Conservation (phyloP, 1,284 basidiomycete genomes). For the Ustilago shanxiensis region DNA sequence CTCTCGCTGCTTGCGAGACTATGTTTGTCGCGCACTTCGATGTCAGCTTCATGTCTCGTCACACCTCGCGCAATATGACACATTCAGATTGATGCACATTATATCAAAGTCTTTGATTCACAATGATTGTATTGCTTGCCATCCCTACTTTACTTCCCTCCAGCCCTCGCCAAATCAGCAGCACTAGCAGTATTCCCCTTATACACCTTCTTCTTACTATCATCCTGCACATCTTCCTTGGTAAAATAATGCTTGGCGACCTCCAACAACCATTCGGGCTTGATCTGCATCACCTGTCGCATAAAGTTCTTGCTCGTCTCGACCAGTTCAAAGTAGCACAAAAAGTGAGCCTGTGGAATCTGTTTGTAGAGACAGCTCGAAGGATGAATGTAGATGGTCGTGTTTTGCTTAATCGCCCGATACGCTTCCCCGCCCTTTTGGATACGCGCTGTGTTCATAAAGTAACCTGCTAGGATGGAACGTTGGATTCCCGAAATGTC, state of each 20-base stretch:
- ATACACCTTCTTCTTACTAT: conserved; percentile 16
- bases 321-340: conserved; percentile 92
- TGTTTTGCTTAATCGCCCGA: conserved; percentile 89
- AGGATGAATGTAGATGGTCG: conserved; percentile 93
- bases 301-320: conserved; percentile 75
- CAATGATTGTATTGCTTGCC: neutral
- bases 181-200: conserved; percentile 39
- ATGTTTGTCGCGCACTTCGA: too few species aligned
- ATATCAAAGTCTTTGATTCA: too few species aligned
- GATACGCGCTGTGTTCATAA: conserved; percentile 81
- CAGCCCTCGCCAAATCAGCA: conserved; percentile 10
- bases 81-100: too few species aligned
- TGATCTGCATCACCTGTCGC: conserved; percentile 97
- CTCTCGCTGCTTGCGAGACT: too few species aligned
- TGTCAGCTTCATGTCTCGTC: neutral
- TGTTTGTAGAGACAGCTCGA: conserved; percentile 94
- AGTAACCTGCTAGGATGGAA: conserved; percentile 92
- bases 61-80: neutral
- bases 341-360: conserved; percentile 86
- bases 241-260: conserved; percentile 70
- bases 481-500: conserved; percentile 94
- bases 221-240: conserved; percentile 55
- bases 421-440: conserved; percentile 73
- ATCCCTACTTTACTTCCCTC: neutral
- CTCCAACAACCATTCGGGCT: conserved; percentile 91